A percentile compares a stretch with the other conserved stretches of the same genome.
Evolutionary conservation across 164 flowering plant genomes (phyloP).

Genomic region (Paratinospora sagittata): DNA sequence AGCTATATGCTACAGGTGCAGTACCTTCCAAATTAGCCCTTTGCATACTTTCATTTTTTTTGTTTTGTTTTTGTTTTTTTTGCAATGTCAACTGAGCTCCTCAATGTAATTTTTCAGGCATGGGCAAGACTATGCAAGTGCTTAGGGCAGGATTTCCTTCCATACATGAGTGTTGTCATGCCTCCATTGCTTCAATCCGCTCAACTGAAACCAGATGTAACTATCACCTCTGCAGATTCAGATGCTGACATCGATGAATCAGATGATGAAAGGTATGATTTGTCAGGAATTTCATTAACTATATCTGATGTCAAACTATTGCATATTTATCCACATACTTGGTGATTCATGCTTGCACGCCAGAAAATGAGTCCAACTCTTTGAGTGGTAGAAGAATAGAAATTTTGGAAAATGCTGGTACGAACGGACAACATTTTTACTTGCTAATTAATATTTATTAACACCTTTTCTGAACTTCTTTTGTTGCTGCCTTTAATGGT

Average conservation of each 20-base stretch:
- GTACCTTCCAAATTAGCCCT: not conserved
- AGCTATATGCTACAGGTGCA: slow-evolving; percentile 97
- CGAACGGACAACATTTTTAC: not conserved
- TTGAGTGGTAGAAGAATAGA: no score
- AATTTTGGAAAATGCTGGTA: not conserved
- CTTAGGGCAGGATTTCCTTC: slow-evolving; percentile 95
- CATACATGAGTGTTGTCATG: slow-evolving; percentile 97
- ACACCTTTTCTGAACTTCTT: not conserved
- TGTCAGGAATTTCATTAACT: not conserved
- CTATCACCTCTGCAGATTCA: slow-evolving; percentile 93
- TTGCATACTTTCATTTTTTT: not conserved
- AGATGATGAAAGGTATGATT: slow-evolving; percentile 82
- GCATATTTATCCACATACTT: not conserved
- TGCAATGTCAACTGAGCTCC: not conserved
- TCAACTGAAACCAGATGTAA: slow-evolving; percentile 94
- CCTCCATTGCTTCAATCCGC: slow-evolving; percentile 94
- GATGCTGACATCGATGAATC: slow-evolving; percentile 82
- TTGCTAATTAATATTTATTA: not conserved
- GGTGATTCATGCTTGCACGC: not conserved
- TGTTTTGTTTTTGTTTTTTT: not conserved
- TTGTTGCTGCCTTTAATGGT: not conserved
- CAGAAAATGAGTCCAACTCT: no score
- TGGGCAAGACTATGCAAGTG: slow-evolving; percentile 99
- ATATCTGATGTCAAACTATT: not conserved
- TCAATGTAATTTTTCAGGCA: slow-evolving; percentile 45